Percentiles rank a stretch among this genome's conserved stretches.
Conservation (phyloP, 192 early-diverging fungal species). For the Coemansia sp. region DNA sequence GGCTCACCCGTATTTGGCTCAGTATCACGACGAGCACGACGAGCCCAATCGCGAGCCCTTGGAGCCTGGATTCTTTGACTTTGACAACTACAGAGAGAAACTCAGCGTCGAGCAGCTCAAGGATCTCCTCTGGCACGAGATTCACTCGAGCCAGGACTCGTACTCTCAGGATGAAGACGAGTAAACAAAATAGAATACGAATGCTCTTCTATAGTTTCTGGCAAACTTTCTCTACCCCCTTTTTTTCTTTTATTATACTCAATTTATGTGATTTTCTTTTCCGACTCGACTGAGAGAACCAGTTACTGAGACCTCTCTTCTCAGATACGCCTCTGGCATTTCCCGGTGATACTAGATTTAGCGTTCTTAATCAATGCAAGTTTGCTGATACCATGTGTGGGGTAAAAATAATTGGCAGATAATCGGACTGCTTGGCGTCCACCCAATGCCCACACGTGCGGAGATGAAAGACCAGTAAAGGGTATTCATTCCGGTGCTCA, state of each 20-base stretch:
- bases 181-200: conserved; percentile 27
- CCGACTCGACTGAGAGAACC: background rate
- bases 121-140: conserved; percentile 56
- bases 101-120: conserved; percentile 83
- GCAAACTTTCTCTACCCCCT: background rate
- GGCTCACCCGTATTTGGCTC: conserved; percentile 84
- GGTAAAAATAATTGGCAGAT: background rate
- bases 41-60: conserved; percentile 77
- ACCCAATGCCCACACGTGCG: background rate
- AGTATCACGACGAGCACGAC: conserved; percentile 72
- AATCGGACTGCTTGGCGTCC: background rate
- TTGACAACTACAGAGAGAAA: conserved; percentile 85
- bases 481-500: background rate
- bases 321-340: background rate
- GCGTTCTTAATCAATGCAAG: background rate
- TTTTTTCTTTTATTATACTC: conserved; percentile 16
- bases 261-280: background rate
- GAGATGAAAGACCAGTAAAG: background rate
- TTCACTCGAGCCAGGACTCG: conserved; percentile 41
- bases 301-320: background rate
- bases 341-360: background rate
- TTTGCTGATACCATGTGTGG: background rate
- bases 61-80: conserved; percentile 81
- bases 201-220: conserved; percentile 9
- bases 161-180: conserved; percentile 19